Conservation (phyloP, 768 basidiomycete genomes). For the Rhodotorula sphaerocarpa region DNA sequence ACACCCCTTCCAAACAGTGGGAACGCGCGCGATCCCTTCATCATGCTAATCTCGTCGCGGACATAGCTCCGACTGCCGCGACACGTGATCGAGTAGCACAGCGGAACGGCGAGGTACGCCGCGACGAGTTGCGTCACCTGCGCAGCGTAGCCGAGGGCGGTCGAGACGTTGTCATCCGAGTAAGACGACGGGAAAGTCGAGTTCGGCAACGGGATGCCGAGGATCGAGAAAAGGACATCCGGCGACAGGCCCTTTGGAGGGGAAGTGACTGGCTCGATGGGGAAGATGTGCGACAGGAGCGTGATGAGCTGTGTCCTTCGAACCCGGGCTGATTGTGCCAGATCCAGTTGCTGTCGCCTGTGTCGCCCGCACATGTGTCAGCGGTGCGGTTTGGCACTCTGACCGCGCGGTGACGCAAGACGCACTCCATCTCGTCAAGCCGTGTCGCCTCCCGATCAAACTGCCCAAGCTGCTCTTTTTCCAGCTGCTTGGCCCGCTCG, state of each 20-base stretch:
- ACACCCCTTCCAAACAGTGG: constrained; percentile 90
- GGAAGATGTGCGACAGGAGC: constrained; percentile 66
- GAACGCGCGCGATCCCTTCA: constrained; percentile 95
- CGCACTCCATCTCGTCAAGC: constrained; percentile 9
- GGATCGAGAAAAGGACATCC: constrained; percentile 71
- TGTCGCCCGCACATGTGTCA: too few species aligned
- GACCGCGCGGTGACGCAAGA: too few species aligned
- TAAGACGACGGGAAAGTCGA: constrained; percentile 63
- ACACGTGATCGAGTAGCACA: constrained; percentile 84
- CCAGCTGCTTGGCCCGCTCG: constrained; percentile 5
- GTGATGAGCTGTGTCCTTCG: constrained; percentile 50
- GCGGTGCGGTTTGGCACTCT: too few species aligned
- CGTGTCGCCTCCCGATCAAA: neutral
- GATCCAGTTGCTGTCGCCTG: too few species aligned
- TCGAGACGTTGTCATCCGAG: constrained; percentile 83
- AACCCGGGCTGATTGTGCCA: constrained; percentile 8
- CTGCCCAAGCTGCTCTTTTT: constrained; percentile 3
- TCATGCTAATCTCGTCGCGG: constrained; percentile 82
- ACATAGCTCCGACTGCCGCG: constrained; percentile 85
- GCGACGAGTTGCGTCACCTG: constrained; percentile 76
- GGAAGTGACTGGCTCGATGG: constrained; percentile 75
- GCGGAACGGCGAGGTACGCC: constrained; percentile 61
- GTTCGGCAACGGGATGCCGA: constrained; percentile 76
- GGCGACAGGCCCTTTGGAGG: constrained; percentile 48
- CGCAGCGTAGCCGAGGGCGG: constrained; percentile 81